Conservation (phyloP, 352 stramenopile genomes). For the Phytophthora syringae region DNA sequence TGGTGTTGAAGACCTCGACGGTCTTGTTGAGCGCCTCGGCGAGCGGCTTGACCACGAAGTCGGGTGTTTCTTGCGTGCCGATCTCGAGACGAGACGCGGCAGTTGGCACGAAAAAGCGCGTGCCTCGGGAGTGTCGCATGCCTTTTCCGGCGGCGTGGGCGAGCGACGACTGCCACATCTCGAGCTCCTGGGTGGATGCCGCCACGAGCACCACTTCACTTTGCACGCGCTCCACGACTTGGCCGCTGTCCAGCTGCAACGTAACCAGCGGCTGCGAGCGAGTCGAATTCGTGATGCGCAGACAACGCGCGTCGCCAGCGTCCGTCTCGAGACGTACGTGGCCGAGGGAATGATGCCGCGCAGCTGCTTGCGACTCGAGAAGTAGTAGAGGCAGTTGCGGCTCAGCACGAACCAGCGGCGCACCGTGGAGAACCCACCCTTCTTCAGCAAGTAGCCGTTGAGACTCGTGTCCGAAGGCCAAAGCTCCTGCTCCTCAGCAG, state of each 20-base stretch:
- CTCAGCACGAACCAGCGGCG: slow-evolving; percentile 90
- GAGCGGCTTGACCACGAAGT: slow-evolving; percentile 79
- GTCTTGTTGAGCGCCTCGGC: slow-evolving; percentile 81
- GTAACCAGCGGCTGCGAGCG: slow-evolving; percentile 71
- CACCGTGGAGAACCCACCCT: slow-evolving; percentile 79
- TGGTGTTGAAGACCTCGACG: slow-evolving; percentile 87
- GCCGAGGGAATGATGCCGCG: slow-evolving; percentile 88
- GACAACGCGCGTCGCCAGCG: slow-evolving; percentile 48
- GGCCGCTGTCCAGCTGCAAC: slow-evolving; percentile 82
- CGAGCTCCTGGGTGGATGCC: slow-evolving; percentile 71
- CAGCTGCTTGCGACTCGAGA: slow-evolving; percentile 81
- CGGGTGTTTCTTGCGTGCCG: slow-evolving; percentile 77
- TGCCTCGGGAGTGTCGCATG: slow-evolving; percentile 81
- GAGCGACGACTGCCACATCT: slow-evolving; percentile 91
- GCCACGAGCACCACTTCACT: slow-evolving; percentile 81
- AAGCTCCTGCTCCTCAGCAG: slow-evolving; percentile 86
- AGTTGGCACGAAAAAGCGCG: slow-evolving; percentile 85
- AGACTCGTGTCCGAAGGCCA: slow-evolving; percentile 91
- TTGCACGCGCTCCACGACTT: slow-evolving; percentile 83
- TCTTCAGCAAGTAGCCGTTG: slow-evolving; percentile 86
- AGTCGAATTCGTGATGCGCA: slow-evolving; percentile 77
- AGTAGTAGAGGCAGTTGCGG: slow-evolving; percentile 91
- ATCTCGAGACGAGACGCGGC: slow-evolving; percentile 82
- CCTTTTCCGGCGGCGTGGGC: slow-evolving; percentile 82
- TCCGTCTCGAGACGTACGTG: slow-evolving; percentile 79